Base-by-base conservation (phyloP, 805 yeast species). In the Danielozyma ontarioensis region DNA sequence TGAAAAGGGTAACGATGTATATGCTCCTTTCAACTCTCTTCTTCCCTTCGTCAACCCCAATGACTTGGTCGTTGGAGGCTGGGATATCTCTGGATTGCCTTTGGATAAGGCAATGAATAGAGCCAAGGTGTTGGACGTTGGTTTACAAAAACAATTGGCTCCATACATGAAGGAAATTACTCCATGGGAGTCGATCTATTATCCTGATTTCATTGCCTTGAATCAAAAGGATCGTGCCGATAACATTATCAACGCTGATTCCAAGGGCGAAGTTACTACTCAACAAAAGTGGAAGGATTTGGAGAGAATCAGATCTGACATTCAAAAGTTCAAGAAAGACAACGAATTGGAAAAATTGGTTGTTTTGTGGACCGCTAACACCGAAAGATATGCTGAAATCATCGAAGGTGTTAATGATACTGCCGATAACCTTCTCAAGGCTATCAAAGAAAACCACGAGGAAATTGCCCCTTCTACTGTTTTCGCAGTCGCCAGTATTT, bases 291-390 rank as follows among this genome's bases (percentile, higher is more conserved):
- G 96, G 96, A 73, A 66, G 15, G 96, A 89, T 55, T 94, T 89
- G 41, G 88, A 84, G 69, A 77, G 68, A 43, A 80, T 89, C 61
- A 83, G 97, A 64, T 66, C 71, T 35, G 96, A 89, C 59, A 89
- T 89, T 50, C 68, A 73, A 47, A 76, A 77, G 38, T 89, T 89
- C 72, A 89, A 88, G 64, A 53, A 55, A 25, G 59, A 68, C 41
- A 85, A 90, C 55, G 58, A 64, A 25, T 77, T 89, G 51, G 97
- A 89, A 61, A 83, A 82, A 57, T 94, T 90, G 35, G 78, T 89
- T 54, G 84, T 90, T 29, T 71, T 89, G 53, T 89, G 97, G 97
- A 88, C 96, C 28, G 97, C 97, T 36, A 90, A 89, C 68, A 89
- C 97, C 35, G 97, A 89, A 68, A 80, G 97, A 57, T 88, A 83